Conservation (phyloP, 805 yeast genomes). For the Blastobotrys americana region DNA sequence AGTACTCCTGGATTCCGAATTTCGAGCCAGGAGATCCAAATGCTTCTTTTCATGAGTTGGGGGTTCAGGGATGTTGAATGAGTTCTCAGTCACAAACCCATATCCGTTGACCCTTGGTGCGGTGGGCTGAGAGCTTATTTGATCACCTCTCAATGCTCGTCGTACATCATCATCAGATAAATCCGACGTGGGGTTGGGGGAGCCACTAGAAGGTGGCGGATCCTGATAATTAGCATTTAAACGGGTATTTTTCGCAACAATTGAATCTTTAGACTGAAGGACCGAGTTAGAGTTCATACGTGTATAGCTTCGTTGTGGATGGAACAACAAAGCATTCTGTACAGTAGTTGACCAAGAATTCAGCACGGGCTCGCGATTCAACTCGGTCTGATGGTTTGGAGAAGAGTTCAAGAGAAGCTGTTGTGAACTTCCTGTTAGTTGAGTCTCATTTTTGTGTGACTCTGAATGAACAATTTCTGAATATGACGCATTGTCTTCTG, state of each 20-base stretch:
- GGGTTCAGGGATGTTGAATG: constrained; percentile 13
- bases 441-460: background rate
- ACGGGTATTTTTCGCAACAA: background rate
- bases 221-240: background rate
- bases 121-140: background rate
- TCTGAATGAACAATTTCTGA: background rate
- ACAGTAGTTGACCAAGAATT: background rate
- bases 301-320: background rate
- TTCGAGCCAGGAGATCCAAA: constrained; percentile 5
- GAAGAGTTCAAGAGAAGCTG: background rate
- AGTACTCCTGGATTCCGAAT: background rate
- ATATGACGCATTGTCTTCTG: constrained; percentile 25
- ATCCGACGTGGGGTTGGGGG: background rate
- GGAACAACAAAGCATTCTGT: background rate
- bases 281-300: no score
- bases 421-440: constrained; percentile 1
- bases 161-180: background rate
- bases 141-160: background rate
- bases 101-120: constrained; percentile 13
- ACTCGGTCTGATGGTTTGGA: background rate
- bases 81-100: constrained; percentile 13
- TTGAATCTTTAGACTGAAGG: background rate
- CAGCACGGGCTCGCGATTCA: background rate
- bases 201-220: no score
- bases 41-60: constrained; percentile 8